A percentile compares a stretch with the other conserved stretches of the same genome.
These are phyloP conservation scores for Daldinia eschscholtzii DNA, from an alignment of 2,329 filamentous ascomycete genomes.

Conservation along the genomic window DNA sequence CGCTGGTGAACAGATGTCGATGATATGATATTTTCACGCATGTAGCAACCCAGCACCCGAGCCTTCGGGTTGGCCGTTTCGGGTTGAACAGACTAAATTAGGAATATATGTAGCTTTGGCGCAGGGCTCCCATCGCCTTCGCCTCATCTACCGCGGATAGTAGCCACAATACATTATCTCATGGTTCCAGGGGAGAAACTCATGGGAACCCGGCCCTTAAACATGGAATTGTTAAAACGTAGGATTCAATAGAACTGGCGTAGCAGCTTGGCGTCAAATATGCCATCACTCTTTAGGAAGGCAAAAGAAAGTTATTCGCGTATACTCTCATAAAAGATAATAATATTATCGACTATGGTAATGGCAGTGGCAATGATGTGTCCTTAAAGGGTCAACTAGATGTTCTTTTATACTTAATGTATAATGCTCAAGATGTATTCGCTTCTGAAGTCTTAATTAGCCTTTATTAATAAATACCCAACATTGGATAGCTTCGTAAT, in stretches of 20 bases:
- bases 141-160: background rate
- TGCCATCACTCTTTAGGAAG: conserved; percentile 2
- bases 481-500: no score
- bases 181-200: background rate
- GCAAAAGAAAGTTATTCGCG: background rate
- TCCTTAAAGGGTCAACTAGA: no score
- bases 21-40: background rate
- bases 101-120: background rate
- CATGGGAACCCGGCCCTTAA: background rate
- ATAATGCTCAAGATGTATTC: no score
- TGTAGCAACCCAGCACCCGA: background rate
- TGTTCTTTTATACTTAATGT: no score
- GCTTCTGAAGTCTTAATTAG: no score
- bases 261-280: background rate
- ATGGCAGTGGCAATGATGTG: no score
- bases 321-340: background rate
- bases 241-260: conserved; percentile 1
- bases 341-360: background rate
- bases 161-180: background rate
- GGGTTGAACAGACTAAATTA: background rate
- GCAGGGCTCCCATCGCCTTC: background rate
- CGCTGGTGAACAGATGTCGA: background rate
- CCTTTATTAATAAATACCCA: no score
- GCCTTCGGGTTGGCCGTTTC: background rate
- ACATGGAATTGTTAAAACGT: background rate